Evolutionary conservation across 208 protist genomes (phyloP).

Genomic region (Trypanosoma vivax): DNA sequence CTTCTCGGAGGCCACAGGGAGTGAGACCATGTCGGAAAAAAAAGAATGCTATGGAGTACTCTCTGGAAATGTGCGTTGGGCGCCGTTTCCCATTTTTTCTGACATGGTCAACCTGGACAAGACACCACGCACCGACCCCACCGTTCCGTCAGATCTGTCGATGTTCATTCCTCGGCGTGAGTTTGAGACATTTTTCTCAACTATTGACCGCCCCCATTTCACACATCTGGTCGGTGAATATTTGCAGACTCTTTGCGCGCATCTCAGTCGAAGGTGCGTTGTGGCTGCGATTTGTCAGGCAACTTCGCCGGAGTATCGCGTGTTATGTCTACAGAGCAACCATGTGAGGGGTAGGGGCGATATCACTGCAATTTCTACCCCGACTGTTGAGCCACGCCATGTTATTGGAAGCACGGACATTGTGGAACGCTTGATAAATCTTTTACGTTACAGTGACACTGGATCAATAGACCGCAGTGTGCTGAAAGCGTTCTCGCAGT

Average conservation of each 20-base stretch:
- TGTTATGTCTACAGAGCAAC: conserved; percentile 7
- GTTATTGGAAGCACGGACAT: conserved; percentile 19
- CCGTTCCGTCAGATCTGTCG: conserved; percentile 8
- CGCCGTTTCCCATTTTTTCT: conserved; percentile 21
- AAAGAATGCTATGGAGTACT: conserved; percentile 26
- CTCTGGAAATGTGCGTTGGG: conserved; percentile 31
- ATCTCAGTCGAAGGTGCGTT: conserved; percentile 26
- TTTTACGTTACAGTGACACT: conserved; percentile 43
- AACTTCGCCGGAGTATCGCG: conserved; percentile 19
- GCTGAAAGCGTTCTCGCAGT: conserved; percentile 10
- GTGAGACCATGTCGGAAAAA: conserved; percentile 19
- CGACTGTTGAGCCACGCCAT: conserved; percentile 7
- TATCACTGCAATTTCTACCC: neutral
- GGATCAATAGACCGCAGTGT: conserved; percentile 11
- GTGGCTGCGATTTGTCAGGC: conserved; percentile 19
- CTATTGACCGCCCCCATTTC: conserved; percentile 16
- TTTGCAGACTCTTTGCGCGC: conserved; percentile 17
- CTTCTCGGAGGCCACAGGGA: conserved; percentile 34
- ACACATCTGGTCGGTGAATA: conserved; percentile 16
- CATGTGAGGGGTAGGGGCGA: neutral
- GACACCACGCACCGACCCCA: conserved; percentile 5
- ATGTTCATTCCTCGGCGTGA: conserved; percentile 26
- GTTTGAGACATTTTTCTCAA: conserved; percentile 22
- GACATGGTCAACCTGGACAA: conserved; percentile 24
- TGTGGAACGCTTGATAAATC: conserved; percentile 38